A percentile compares a stretch with the other conserved stretches of the same genome.
Conservation (phyloP, 2,329 filamentous ascomycete genomes). For the Zasmidium citrigriseum region DNA sequence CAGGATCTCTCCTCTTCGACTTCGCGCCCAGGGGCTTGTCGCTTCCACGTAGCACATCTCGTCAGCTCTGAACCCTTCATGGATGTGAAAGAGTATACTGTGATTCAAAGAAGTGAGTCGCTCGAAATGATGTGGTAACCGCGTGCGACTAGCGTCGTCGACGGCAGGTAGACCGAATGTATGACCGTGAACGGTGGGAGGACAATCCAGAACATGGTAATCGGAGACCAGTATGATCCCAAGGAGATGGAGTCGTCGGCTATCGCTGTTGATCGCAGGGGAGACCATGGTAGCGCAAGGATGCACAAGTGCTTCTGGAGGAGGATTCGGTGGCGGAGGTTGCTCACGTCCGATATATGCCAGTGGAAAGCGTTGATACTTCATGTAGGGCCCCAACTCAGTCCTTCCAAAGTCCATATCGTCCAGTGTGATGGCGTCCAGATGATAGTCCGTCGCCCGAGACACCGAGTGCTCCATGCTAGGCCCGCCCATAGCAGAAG, state of each 20-base stretch:
- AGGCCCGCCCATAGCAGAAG: slow-evolving; percentile 6
- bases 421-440: slow-evolving; percentile 16
- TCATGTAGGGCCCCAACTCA: slow-evolving; percentile 16
- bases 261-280: slow-evolving; percentile 3
- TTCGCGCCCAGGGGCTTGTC: slow-evolving; percentile 73
- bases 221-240: slow-evolving; percentile 20
- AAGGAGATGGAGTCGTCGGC: slow-evolving; percentile 7
- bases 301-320: slow-evolving; percentile 12
- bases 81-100: slow-evolving; percentile 51
- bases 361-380: slow-evolving; percentile 18
- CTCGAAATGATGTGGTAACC: slow-evolving; percentile 7
- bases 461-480: slow-evolving; percentile 13
- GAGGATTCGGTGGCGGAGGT: not conserved
- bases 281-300: slow-evolving; percentile 14
- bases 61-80: slow-evolving; percentile 45
- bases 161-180: slow-evolving; percentile 9
- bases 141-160: slow-evolving; percentile 7
- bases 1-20: slow-evolving; percentile 69
- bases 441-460: slow-evolving; percentile 6
- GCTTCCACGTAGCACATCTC: slow-evolving; percentile 77
- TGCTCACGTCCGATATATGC: not conserved
- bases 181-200: slow-evolving; percentile 13
- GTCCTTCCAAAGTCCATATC: slow-evolving; percentile 13
- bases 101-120: slow-evolving; percentile 51
- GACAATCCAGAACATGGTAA: slow-evolving; percentile 20